phyloP scores from a whole-genome alignment of 2,329 filamentous ascomycete genomes.

The Phaeomoniella chlamydospora region DNA sequence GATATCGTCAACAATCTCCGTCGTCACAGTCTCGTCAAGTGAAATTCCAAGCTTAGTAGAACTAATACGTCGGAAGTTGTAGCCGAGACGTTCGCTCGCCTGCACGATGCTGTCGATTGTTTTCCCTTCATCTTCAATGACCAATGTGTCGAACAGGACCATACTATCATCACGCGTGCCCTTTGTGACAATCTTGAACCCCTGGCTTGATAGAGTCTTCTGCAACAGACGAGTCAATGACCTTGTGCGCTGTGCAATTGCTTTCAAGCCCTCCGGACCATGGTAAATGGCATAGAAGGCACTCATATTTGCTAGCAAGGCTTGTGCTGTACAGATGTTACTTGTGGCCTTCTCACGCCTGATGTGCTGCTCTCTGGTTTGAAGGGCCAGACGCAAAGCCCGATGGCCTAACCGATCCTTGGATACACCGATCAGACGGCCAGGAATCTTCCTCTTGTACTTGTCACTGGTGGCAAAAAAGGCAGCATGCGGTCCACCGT shows the following conservation, averaged over 20 bases:
- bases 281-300: constrained; percentile 93
- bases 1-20: constrained; percentile 41
- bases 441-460: constrained; percentile 88
- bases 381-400: constrained; percentile 70
- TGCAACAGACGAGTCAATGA: constrained; percentile 57
- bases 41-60: constrained; percentile 55
- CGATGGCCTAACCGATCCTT: constrained; percentile 75
- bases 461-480: constrained; percentile 90
- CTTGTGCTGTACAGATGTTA: constrained; percentile 94
- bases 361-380: constrained; percentile 94
- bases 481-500: constrained; percentile 86
- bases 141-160: constrained; percentile 67
- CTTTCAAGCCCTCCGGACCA: constrained; percentile 66
- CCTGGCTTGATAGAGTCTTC: constrained; percentile 45
- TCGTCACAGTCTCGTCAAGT: constrained; percentile 58
- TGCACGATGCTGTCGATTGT: constrained; percentile 31
- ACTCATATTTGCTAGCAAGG: constrained; percentile 86
- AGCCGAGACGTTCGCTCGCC: constrained; percentile 27
- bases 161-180: constrained; percentile 41
- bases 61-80: constrained; percentile 51
- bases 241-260: constrained; percentile 67
- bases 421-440: constrained; percentile 77
- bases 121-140: constrained; percentile 39
- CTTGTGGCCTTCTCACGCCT: constrained; percentile 91
- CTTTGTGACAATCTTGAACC: constrained; percentile 47